phyloP scores from a whole-genome alignment of 495 filamentous ascomycete species.

The Aspergillus conjunctus region DNA sequence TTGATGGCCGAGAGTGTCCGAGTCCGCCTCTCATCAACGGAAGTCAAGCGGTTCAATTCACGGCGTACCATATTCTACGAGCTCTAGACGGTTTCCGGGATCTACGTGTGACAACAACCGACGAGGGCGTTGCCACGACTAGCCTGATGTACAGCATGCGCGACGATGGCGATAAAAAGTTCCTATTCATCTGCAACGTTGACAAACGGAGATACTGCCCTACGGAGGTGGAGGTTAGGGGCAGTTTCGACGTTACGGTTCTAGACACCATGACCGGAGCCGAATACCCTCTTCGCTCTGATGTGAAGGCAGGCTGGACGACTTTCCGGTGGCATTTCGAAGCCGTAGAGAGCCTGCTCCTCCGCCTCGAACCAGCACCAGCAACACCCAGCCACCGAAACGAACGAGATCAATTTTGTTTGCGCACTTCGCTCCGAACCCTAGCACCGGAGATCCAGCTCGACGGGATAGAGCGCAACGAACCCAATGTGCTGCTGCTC shows the following conservation, averaged over 20 bases:
- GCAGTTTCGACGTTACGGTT: neutral
- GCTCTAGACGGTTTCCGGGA: neutral
- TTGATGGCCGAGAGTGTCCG: neutral
- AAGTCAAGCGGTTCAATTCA: neutral
- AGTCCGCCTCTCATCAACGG: neutral
- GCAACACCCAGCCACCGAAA: neutral
- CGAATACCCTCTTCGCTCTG: neutral
- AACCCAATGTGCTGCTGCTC: neutral
- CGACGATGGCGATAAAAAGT: neutral
- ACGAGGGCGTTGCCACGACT: neutral
- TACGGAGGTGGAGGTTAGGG: neutral
- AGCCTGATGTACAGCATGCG: neutral
- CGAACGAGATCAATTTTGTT: neutral
- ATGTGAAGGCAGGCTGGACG: neutral
- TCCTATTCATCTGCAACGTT: neutral
- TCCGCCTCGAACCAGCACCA: neutral
- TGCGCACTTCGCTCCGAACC: neutral
- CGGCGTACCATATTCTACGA: neutral
- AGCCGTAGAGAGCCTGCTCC: neutral
- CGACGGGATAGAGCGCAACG: neutral
- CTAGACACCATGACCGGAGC: neutral
- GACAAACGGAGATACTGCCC: neutral
- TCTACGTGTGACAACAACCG: neutral
- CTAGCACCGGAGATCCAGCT: neutral
- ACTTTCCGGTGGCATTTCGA: neutral